These are phyloP conservation scores for Arctium minus DNA, from an alignment of 129 eudicot species.

Conservation along the genomic window DNA sequence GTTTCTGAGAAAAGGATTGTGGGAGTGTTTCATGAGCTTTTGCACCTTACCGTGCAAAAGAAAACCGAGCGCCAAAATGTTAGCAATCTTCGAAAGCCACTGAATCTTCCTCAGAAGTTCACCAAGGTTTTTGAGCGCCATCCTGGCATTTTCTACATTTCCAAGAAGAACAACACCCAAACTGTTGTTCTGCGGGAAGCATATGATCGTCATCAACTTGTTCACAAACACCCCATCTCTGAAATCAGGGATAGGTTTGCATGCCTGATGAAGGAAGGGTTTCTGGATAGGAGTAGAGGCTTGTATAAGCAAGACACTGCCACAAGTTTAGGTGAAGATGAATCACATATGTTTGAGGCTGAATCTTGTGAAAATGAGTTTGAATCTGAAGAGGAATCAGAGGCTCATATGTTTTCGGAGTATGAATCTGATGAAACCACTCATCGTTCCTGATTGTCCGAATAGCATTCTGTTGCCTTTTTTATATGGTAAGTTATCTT, in stretches of 20 bases:
- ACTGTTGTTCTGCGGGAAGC: conserved; percentile 85
- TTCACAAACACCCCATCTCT: conserved; percentile 62
- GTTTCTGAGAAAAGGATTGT: conserved; percentile 81
- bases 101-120: conserved; percentile 81
- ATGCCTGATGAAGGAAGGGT: conserved; percentile 60
- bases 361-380: conserved; percentile 7
- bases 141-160: conserved; percentile 91
- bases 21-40: conserved; percentile 91
- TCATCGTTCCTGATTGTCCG: conserved; percentile 15
- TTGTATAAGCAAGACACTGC: conserved; percentile 41
- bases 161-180: conserved; percentile 67
- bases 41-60: conserved; percentile 61
- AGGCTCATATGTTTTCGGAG: conserved; percentile 37
- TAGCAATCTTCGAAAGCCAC: conserved; percentile 69
- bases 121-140: conserved; percentile 97
- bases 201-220: conserved; percentile 51
- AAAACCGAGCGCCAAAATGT: conserved; percentile 72
- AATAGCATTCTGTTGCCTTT: conserved; percentile 5
- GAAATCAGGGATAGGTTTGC: conserved; percentile 58
- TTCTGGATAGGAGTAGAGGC: conserved; percentile 74
- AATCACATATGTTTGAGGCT: background rate
- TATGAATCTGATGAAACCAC: conserved; percentile 50
- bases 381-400: conserved; percentile 43
- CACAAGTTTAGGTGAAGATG: conserved; percentile 12
- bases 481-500: background rate